Base-by-base conservation (phyloP, 1,284 basidiomycete species). In the Hortiboletus rubellus region DNA sequence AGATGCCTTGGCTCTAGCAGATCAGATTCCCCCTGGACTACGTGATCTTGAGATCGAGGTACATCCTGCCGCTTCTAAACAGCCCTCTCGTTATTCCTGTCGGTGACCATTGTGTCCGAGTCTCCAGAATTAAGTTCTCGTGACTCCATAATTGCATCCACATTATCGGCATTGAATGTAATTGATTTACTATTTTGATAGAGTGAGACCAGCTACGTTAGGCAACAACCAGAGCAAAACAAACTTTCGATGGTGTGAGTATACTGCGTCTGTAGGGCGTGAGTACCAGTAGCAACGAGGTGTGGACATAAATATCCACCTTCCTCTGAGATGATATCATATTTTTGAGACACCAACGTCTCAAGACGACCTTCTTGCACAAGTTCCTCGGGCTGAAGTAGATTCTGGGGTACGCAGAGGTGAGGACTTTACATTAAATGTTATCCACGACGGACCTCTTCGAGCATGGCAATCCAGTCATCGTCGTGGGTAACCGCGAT, bases 401-500 rank as follows among this genome's bases (percentile, higher is more conserved):
- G 17, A 10, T 48, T 41, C 60, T 60, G 18, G 22, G 22, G 22
- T 22, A 22, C 22, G 22, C 22, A 22, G 22, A 22, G 22, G 22
- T 22, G 22, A 22, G 3, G 22, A 22, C 22, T 22, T 22, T 22
- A 22, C 22, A 22, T 22, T 22, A 22, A 22, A 22, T 22, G 3
- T 22, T 3, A 22, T 22, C 22, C 22, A 22, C 22, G 22, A 61
- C 44, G 2, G 27, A 57, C 58, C n/a, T 59, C 49, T 36, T 57
- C 46, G 8, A 59, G 37, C 24, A 59, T 30, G 8, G 49, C 9
- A 31, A 27, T 51, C 61, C 63, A 63, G 7, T 22, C 18, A 18
- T 18, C 22, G 22, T 22, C 22, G 22, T 22, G 22, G 3, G 22
- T 3, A 44, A 60, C 18, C 7, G 57, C 52, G 7, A 52, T 42